Evolutionary conservation across 805 yeast genomes (phyloP).

Genomic region (Candida cerambycidarum): DNA sequence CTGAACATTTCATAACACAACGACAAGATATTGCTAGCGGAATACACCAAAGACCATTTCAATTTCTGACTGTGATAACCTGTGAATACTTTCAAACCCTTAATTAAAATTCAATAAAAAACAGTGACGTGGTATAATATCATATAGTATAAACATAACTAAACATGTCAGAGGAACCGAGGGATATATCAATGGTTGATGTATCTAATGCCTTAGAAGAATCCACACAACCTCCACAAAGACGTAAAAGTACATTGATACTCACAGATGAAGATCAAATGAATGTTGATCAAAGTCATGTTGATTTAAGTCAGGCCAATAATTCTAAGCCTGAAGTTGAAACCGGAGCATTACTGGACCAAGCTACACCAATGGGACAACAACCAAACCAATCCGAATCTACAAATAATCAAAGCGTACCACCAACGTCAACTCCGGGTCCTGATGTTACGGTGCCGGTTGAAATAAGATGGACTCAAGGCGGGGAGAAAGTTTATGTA

Average conservation of each 20-base stretch:
- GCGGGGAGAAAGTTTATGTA: conserved; percentile 93
- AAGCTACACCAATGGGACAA: conserved; percentile 18
- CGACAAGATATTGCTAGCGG: no score
- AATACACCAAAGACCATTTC: no score
- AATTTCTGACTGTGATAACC: no score
- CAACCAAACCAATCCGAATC: conserved; percentile 20
- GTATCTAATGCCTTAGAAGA: conserved; percentile 33
- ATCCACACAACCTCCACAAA: conserved; percentile 25
- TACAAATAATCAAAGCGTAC: background rate
- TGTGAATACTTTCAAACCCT: no score
- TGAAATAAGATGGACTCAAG: conserved; percentile 89
- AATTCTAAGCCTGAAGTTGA: conserved; percentile 15
- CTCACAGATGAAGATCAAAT: conserved; percentile 66
- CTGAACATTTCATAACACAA: no score
- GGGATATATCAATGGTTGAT: conserved; percentile 45
- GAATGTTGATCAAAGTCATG: conserved; percentile 31
- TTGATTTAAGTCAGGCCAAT: conserved; percentile 10
- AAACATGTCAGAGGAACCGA: conserved; percentile 11
- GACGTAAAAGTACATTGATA: conserved; percentile 71
- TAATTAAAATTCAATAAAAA: no score
- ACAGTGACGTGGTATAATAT: background rate
- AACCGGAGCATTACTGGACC: background rate
- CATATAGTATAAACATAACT: background rate
- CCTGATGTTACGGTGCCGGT: conserved; percentile 46
- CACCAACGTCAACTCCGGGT: conserved; percentile 18